phyloP scores from a whole-genome alignment of 116 monocot species.

The Trichopus zeylanicus region DNA sequence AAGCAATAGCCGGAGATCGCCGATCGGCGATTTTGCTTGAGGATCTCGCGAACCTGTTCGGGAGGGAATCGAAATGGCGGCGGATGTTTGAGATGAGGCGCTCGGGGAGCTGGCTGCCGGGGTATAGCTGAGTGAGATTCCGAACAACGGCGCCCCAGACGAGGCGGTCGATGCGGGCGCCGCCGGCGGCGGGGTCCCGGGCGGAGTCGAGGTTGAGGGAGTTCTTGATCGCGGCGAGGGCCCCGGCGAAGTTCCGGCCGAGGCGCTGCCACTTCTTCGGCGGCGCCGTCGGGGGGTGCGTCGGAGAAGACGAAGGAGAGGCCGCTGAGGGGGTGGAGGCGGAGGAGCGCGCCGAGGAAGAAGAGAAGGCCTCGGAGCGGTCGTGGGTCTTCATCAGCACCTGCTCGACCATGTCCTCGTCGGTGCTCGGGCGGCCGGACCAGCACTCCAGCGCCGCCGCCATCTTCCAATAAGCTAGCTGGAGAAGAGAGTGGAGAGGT shows the following conservation, averaged over 20 bases:
- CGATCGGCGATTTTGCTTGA: not conserved
- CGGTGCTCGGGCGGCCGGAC: slow-evolving; percentile 94
- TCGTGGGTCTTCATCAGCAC: slow-evolving; percentile 76
- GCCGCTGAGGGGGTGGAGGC: slow-evolving; percentile 6
- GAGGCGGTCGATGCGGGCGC: slow-evolving; percentile 14
- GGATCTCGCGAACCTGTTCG: slow-evolving; percentile 46
- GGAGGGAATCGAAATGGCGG: slow-evolving; percentile 80
- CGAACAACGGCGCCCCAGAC: slow-evolving; percentile 57
- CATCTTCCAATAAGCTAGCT: slow-evolving; percentile 46
- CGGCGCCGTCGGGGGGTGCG: not conserved
- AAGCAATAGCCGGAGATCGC: not conserved
- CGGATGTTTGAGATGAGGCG: slow-evolving; percentile 65
- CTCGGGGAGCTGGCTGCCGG: slow-evolving; percentile 66
- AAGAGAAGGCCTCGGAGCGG: slow-evolving; percentile 62
- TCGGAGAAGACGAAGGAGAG: slow-evolving; percentile 5
- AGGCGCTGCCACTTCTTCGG: slow-evolving; percentile 69
- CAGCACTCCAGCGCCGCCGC: slow-evolving; percentile 93
- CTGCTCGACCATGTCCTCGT: slow-evolving; percentile 92
- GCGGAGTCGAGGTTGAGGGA: slow-evolving; percentile 51
- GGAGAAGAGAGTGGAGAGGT: too few species aligned
- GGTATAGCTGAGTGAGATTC: slow-evolving; percentile 61
- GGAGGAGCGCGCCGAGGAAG: slow-evolving; percentile 10
- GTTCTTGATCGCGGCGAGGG: slow-evolving; percentile 65
- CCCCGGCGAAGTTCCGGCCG: slow-evolving; percentile 50
- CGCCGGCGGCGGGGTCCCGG: slow-evolving; percentile 10